Evolutionary conservation across 176 grass and related monocot genomes (phyloP).

Genomic region (Echinochloa phyllopogon): DNA sequence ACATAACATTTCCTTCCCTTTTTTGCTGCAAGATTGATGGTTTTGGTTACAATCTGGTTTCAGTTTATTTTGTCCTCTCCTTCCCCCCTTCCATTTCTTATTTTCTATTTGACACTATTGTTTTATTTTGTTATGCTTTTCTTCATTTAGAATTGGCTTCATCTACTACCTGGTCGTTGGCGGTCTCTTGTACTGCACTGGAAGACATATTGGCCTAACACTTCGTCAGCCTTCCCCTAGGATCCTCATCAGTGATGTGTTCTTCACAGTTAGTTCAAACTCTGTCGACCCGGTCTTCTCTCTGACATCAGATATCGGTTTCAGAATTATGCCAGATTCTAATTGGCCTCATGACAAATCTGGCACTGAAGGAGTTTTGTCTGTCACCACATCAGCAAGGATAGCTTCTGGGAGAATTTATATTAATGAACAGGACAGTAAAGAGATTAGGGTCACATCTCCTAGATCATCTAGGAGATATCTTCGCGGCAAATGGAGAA

Average conservation of each 20-base stretch:
- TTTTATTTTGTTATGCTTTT: slow-evolving; percentile 27
- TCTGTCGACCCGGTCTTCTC: slow-evolving; percentile 46
- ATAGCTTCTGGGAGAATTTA: slow-evolving; percentile 71
- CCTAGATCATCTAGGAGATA: slow-evolving; percentile 44
- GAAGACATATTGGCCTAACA: slow-evolving; percentile 88
- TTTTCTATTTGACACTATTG: slow-evolving; percentile 28
- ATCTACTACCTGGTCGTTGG: slow-evolving; percentile 76
- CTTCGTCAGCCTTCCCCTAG: slow-evolving; percentile 75
- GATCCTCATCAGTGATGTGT: slow-evolving; percentile 69
- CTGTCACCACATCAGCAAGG: slow-evolving; percentile 55
- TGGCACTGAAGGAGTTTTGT: slow-evolving; percentile 62
- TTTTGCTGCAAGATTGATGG: slow-evolving; percentile 22
- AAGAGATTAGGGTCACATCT: slow-evolving; percentile 28
- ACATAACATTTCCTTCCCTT: slow-evolving; percentile 2
- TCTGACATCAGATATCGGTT: slow-evolving; percentile 69
- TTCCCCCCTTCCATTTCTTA: neutral
- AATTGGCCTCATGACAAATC: slow-evolving; percentile 93
- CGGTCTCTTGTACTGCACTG: slow-evolving; percentile 85
- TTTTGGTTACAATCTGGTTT: slow-evolving; percentile 14
- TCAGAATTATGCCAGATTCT: slow-evolving; percentile 79
- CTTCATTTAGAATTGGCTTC: slow-evolving; percentile 72
- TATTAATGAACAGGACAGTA: slow-evolving; percentile 54
- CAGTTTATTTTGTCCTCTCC: slow-evolving; percentile 2
- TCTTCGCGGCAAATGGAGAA: slow-evolving; percentile 58
- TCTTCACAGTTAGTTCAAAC: slow-evolving; percentile 57